Conservation (phyloP, 225 moss, liverwort and hornwort genomes). For the Takakia lepidozioides region DNA sequence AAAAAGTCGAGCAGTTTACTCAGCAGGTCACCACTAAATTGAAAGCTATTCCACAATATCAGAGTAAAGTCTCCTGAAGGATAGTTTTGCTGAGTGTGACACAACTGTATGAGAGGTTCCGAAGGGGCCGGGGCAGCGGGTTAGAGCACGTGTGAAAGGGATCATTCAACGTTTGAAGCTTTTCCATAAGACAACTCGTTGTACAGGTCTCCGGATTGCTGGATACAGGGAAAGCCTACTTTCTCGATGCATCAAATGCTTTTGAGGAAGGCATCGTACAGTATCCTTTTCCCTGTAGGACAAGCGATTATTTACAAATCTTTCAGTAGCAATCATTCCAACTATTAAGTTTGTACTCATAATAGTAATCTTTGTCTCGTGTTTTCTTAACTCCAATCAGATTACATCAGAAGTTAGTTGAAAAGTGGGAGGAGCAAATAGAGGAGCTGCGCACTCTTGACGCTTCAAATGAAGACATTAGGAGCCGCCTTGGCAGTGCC, state of each 20-base stretch:
- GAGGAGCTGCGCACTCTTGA: constrained; percentile 31
- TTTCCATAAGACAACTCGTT: neutral
- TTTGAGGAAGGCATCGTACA: constrained; percentile 39
- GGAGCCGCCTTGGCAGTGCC: constrained; percentile 34
- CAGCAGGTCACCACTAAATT: constrained; percentile 31
- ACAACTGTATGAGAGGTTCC: neutral
- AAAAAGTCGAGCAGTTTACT: constrained; percentile 38
- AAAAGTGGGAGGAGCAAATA: constrained; percentile 44
- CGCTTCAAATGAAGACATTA: constrained; percentile 26
- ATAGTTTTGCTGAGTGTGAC: neutral
- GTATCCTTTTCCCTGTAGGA: constrained; percentile 30
- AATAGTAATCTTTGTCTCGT: neutral
- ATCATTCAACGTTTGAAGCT: neutral
- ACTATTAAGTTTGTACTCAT: no score
- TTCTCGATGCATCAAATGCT: constrained; percentile 30
- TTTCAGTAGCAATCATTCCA: no score
- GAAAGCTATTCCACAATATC: neutral
- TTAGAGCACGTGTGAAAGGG: neutral
- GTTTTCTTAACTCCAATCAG: constrained; percentile 19
- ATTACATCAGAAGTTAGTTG: constrained; percentile 26
- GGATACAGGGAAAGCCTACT: constrained; percentile 30
- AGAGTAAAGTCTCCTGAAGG: neutral
- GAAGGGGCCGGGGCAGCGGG: neutral
- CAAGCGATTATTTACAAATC: neutral
- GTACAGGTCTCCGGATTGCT: constrained; percentile 42